A percentile compares a stretch with the other conserved stretches of the same genome.
Conservation (phyloP, 2,329 filamentous ascomycete genomes). For the Cercospora berteroae region DNA sequence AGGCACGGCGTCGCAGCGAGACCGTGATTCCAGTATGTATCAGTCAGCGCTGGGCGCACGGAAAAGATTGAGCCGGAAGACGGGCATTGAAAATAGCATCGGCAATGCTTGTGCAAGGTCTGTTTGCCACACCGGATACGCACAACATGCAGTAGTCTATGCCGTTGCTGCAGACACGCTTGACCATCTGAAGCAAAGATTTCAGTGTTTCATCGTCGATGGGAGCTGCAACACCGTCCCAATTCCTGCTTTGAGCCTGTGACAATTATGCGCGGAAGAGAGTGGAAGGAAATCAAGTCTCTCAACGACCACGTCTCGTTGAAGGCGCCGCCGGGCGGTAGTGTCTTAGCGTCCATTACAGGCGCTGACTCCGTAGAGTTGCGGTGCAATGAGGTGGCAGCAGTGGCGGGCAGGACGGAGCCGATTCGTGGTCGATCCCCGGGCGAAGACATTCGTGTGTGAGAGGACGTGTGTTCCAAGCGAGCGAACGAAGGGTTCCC, state of each 20-base stretch:
- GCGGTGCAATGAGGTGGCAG: slow-evolving; percentile 9
- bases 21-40: not conserved
- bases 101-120: slow-evolving; percentile 4
- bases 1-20: not conserved
- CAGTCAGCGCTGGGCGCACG: not conserved
- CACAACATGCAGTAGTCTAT: slow-evolving; percentile 4
- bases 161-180: slow-evolving; percentile 7
- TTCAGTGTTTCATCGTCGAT: slow-evolving; percentile 8
- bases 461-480: not conserved
- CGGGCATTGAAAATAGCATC: slow-evolving; percentile 11
- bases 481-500: not conserved
- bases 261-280: not conserved
- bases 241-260: not conserved
- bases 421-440: slow-evolving; percentile 9
- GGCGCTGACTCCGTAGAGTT: slow-evolving; percentile 10
- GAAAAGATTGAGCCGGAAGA: not conserved
- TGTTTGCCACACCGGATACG: slow-evolving; percentile 15
- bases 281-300: not conserved
- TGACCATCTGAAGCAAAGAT: not conserved
- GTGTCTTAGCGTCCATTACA: not conserved
- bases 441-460: slow-evolving; percentile 2
- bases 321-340: slow-evolving; percentile 2
- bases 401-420: not conserved
- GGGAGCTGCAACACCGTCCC: not conserved
- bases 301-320: not conserved